Evolutionary conservation across 352 stramenopile species (phyloP).

Genomic region (Pythium monospermum): DNA sequence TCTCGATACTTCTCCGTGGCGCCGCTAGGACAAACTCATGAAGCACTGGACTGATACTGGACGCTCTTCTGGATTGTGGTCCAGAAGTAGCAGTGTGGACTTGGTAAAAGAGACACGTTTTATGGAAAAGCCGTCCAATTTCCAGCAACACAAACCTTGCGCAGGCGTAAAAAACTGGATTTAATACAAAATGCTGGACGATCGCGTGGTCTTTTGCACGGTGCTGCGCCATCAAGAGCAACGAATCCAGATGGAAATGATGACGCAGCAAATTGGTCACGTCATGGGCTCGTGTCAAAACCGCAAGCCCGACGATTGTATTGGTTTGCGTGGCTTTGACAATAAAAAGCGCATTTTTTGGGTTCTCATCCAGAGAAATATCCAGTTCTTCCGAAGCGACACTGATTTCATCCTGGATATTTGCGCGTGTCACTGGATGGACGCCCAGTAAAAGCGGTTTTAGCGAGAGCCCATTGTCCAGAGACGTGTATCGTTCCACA

Average conservation of each 20-base stretch:
- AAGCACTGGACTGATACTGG: constrained; percentile 30
- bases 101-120: constrained; percentile 42
- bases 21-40: constrained; percentile 61
- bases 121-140: constrained; percentile 37
- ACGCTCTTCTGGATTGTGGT: constrained; percentile 12
- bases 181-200: constrained; percentile 40
- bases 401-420: constrained; percentile 21
- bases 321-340: constrained; percentile 21
- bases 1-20: constrained; percentile 40
- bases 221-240: constrained; percentile 47
- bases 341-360: constrained; percentile 35
- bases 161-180: constrained; percentile 47
- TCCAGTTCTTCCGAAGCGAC: constrained; percentile 26
- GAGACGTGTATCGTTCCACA: not conserved
- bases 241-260: constrained; percentile 39
- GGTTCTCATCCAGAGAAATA: constrained; percentile 45
- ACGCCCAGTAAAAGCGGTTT: constrained; percentile 7
- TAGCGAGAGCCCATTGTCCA: not conserved
- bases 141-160: constrained; percentile 47
- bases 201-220: constrained; percentile 44
- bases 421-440: not conserved
- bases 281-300: constrained; percentile 23
- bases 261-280: constrained; percentile 26
- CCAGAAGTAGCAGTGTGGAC: constrained; percentile 4
- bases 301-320: constrained; percentile 20